Percentiles rank a stretch among this genome's conserved stretches.
These are phyloP conservation scores for Adansonia madagascariensis DNA, from an alignment of 441 rosid genomes.

Conservation along the genomic window DNA sequence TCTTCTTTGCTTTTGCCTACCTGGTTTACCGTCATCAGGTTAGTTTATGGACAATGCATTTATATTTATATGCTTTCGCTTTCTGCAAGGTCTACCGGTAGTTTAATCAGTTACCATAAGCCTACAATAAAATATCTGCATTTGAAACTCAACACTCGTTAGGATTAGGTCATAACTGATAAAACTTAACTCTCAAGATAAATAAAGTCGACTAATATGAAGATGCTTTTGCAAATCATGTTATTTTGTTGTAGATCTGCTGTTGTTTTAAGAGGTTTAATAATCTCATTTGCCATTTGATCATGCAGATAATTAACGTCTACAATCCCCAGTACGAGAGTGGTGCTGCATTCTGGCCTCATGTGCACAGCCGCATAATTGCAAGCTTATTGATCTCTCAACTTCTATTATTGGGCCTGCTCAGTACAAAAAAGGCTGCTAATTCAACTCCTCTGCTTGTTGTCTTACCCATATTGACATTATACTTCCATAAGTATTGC, in stretches of 20 bases:
- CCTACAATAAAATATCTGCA: background rate
- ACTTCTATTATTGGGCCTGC: conserved; percentile 80
- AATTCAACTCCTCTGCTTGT: conserved; percentile 85
- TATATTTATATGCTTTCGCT: background rate
- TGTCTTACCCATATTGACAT: conserved; percentile 78
- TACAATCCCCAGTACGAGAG: conserved; percentile 91
- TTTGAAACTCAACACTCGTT: background rate
- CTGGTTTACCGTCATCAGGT: conserved; percentile 98
- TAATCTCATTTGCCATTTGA: conserved; percentile 15
- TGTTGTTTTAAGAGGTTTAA: background rate
- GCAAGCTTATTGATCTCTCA: conserved; percentile 91
- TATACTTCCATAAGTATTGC: conserved; percentile 88
- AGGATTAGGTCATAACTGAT: conserved; percentile 13
- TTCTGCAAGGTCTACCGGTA: background rate
- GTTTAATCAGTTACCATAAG: conserved; percentile 2
- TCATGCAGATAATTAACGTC: conserved; percentile 80
- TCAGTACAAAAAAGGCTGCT: conserved; percentile 88
- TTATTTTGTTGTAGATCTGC: background rate
- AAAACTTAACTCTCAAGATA: background rate
- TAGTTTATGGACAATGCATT: conserved; percentile 24
- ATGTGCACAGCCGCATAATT: conserved; percentile 81
- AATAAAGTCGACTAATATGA: background rate
- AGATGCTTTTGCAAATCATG: background rate
- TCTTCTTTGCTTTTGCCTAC: conserved; percentile 91
- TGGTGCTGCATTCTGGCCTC: conserved; percentile 99